phyloP scores from a whole-genome alignment of 768 basidiomycete genomes.

The Butyriboletus loyo region DNA sequence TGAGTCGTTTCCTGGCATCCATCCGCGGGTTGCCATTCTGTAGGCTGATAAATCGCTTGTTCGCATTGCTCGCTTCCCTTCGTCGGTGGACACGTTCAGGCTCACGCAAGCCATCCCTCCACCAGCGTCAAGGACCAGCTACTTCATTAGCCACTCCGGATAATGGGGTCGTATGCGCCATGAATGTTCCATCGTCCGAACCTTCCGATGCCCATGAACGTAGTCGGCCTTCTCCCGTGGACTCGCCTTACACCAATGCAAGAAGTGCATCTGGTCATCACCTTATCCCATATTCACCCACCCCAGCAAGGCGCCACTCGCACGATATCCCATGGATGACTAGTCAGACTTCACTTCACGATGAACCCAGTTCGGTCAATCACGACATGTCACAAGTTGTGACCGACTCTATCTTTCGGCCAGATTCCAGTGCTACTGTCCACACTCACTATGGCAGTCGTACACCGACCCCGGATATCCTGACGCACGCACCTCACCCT shows the following conservation, averaged over 20 bases:
- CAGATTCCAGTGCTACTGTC: background rate
- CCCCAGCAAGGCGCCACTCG: slow-evolving; percentile 10
- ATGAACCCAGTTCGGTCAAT: slow-evolving; percentile 12
- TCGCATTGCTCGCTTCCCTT: slow-evolving; percentile 2
- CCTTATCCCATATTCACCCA: slow-evolving; percentile 14
- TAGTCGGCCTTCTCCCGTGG: slow-evolving; percentile 9
- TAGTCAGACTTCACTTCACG: slow-evolving; percentile 14
- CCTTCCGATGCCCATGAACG: background rate
- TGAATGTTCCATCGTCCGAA: slow-evolving; percentile 11
- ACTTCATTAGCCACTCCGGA: background rate
- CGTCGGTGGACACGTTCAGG: background rate
- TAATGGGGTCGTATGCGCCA: slow-evolving; percentile 7
- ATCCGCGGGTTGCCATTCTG: background rate
- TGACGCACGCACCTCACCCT: background rate
- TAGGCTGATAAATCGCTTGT: background rate
- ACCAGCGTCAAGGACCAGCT: background rate
- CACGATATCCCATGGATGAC: slow-evolving; percentile 3
- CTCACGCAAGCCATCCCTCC: background rate
- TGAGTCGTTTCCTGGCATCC: background rate
- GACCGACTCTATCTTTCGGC: background rate
- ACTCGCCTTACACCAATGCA: slow-evolving; percentile 8
- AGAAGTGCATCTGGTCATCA: slow-evolving; percentile 24
- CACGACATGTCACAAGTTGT: background rate
- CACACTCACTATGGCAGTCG: background rate
- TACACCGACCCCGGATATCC: background rate